Evolutionary conservation across 768 basidiomycete genomes (phyloP), one percentile per base, ranked within the genome.

Genomic region (Stropharia rugosoannulata): DNA sequence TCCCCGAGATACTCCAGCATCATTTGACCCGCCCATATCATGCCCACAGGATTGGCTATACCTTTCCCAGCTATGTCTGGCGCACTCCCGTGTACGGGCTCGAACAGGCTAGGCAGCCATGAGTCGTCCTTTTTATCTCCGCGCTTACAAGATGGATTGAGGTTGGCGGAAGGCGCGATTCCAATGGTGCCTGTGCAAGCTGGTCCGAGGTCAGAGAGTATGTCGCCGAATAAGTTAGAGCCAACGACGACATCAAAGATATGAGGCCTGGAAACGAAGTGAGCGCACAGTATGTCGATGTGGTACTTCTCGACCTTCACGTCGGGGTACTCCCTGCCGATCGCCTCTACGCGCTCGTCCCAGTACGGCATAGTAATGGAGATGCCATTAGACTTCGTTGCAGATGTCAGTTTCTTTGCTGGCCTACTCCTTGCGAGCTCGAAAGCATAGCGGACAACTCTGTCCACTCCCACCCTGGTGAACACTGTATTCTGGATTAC

Each of bases 1-100:
- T 74, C 76, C 44, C 67, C 79, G 56, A 70, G 66, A 57, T 71
- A 68, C 37, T 73, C 78, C 67, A 68, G 69, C 78, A 83, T 73
- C 82, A 83, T 82, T 68, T 81, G 80, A 18, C 76, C 73, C 0
- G 79, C 79, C 82, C 80, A 82, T 53, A 84, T 80, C 66, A 81
- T 80, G 4, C 75, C 82, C 16, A 83, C 69, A 1, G 82, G 82
- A 59, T 83, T 84, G 1, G 82, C 79, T 38, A 82, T 76, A 0
- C 77, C 78, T 62, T 73, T 75, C 15, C 81, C 81, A 10, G 76
- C 78, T 55, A 84, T 84, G 62, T 84, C 82, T 12, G 81, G 81
- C 1, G 82, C 82, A 27, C 80, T 79, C 12, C 82, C 82, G 58
- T 83, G 81, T 10, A 83, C 78, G 5, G 82, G 80, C 59, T 82